These are phyloP conservation scores for Arctium lappa DNA, from an alignment of 129 eudicot species.

Conservation along the genomic window DNA sequence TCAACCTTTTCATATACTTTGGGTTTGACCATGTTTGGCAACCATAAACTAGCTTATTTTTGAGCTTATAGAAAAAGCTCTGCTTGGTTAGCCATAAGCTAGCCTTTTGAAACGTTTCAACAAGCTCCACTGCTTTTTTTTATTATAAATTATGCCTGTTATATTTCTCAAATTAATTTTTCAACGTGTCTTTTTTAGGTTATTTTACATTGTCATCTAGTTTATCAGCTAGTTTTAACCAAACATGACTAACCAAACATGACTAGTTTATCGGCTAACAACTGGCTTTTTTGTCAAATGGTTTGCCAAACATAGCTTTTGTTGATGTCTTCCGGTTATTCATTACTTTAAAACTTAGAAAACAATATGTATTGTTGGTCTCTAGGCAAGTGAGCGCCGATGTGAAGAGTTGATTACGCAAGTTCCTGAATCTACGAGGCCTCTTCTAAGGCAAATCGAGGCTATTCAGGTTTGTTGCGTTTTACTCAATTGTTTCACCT, in stretches of 20 bases:
- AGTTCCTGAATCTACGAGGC: constrained; percentile 98
- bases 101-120: neutral
- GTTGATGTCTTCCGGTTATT: neutral
- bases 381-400: constrained; percentile 92
- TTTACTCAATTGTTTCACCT: constrained; percentile 3
- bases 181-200: neutral
- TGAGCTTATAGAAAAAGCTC: neutral
- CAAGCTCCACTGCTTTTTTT: neutral
- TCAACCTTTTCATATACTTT: neutral
- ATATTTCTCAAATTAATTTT: neutral
- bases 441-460: constrained; percentile 92
- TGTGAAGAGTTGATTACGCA: constrained; percentile 94
- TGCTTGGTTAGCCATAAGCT: neutral
- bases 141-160: neutral
- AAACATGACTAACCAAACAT: neutral
- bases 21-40: neutral
- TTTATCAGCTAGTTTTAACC: neutral
- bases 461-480: constrained; percentile 76
- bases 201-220: neutral
- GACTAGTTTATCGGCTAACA: too few relatives aligned
- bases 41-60: neutral
- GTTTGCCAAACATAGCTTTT: neutral
- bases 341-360: neutral
- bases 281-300: neutral
- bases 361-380: constrained; percentile 5